Evolutionary conservation across 345 rosid genomes (phyloP).

Genomic region (Populus alba): DNA sequence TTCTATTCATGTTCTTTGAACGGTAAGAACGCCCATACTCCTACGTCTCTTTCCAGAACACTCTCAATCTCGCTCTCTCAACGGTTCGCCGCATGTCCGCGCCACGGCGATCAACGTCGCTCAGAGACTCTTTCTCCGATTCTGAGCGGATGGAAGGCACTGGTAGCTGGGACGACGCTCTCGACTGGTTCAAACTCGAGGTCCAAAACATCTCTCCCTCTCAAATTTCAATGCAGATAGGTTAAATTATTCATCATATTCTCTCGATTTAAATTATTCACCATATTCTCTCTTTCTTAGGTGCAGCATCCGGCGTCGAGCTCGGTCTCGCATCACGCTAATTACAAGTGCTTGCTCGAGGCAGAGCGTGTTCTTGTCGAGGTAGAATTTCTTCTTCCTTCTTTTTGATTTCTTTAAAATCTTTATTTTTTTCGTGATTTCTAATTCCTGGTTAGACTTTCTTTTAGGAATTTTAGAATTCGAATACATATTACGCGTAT

Average conservation of each 20-base stretch:
- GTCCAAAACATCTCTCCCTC: not conserved
- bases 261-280: constrained; percentile 5
- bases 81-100: constrained; percentile 44
- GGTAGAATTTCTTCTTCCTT: constrained; percentile 37
- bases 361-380: constrained; percentile 57
- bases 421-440: not conserved
- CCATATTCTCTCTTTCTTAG: not conserved
- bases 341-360: constrained; percentile 68
- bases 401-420: not conserved
- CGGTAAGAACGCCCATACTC: constrained; percentile 4
- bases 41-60: not conserved
- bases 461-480: not conserved
- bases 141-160: constrained; percentile 70
- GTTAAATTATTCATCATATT: not conserved
- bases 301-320: constrained; percentile 44
- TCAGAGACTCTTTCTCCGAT: constrained; percentile 41
- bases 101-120: constrained; percentile 45
- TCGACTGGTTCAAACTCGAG: constrained; percentile 81
- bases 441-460: not conserved
- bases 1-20: not conserved
- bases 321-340: constrained; percentile 45
- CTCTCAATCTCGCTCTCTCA: not conserved
- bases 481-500: not conserved
- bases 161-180: constrained; percentile 70
- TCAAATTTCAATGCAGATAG: not conserved